phyloP scores from a whole-genome alignment of 129 eudicot species.

The Solidago caesia region DNA sequence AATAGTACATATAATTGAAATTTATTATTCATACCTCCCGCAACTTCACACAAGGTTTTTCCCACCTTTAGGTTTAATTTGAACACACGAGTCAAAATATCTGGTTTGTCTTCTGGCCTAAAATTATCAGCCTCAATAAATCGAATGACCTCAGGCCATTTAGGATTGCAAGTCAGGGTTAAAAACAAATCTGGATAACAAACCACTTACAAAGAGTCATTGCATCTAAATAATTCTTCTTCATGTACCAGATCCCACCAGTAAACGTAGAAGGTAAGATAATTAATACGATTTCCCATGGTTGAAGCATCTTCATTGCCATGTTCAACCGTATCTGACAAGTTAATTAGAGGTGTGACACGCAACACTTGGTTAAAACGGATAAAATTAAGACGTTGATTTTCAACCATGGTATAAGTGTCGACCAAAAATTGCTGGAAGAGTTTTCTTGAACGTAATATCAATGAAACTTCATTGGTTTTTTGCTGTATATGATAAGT shows the following conservation, averaged over 20 bases:
- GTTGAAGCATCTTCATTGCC: background rate
- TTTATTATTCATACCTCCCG: background rate
- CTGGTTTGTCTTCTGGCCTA: background rate
- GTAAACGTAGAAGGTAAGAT: background rate
- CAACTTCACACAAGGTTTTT: background rate
- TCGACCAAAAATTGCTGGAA: slow-evolving; percentile 1
- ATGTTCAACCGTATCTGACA: background rate
- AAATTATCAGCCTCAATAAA: too few relatives aligned
- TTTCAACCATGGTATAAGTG: background rate
- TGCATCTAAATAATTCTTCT: too few relatives aligned
- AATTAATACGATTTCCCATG: background rate
- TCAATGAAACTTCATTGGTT: background rate
- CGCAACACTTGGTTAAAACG: background rate
- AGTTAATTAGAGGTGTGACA: background rate
- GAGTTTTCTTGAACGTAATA: background rate
- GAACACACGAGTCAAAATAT: background rate
- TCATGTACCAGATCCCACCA: background rate
- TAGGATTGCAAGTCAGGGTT: background rate
- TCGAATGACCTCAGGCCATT: background rate
- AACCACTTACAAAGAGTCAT: background rate
- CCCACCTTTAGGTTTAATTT: background rate
- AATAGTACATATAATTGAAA: too few relatives aligned
- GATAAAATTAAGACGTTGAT: background rate
- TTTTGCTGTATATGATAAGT: background rate
- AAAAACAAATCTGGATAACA: background rate